Base-by-base conservation (phyloP, 176 grass and related monocot genomes). In the Eragrostis nindensis region DNA sequence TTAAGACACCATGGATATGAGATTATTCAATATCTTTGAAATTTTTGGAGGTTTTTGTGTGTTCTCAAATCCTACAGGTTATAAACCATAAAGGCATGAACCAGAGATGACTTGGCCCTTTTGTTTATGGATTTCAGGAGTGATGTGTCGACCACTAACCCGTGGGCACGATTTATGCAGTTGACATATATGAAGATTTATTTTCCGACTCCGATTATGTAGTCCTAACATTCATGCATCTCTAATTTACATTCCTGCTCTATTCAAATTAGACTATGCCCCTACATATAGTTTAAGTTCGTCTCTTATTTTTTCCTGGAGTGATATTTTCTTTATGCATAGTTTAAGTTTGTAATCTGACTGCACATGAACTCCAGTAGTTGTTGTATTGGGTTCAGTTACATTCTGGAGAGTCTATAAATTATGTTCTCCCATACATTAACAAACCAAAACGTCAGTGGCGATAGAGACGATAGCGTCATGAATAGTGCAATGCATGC, bases 171-270 rank as follows among this genome's bases (percentile, higher is more conserved):
- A 29, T 52, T n/a, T 44, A 41, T 71, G 74, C 22, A 26, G 66
- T 63, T 84, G 74, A 78, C 66, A 47, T 27, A 84, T 84, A 53
- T 50, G 19, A 21, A 15, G 74, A 49, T 16, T 77, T 77, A 73
- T 77, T 77, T 71, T 78, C 71, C 54, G 6, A 12, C 70, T n/a
- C n/a, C n/a, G n/a, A n/a, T n/a, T 62, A 62, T 43, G 69, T 71
- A n/a, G 45, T 0, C 30, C 38, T 54, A 16, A 79, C 67, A 16
- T 79, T 79, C 67, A 72, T 71, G 75, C 56, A 72, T 61, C 32
- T n/a, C 22, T 5, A 45, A 4, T 36, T 55, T 18, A 7, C 6
- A n/a, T 66, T 47, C 11, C 52, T 13, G 44, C 46, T 27, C 42
- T 18, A 1, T 5, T 30, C 16, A 53, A 50, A 13, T 70, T 65